Percentiles rank a stretch among this genome's conserved stretches.
phyloP scores from a whole-genome alignment of 2,329 filamentous ascomycete genomes.

The Diaporthe sp. region DNA sequence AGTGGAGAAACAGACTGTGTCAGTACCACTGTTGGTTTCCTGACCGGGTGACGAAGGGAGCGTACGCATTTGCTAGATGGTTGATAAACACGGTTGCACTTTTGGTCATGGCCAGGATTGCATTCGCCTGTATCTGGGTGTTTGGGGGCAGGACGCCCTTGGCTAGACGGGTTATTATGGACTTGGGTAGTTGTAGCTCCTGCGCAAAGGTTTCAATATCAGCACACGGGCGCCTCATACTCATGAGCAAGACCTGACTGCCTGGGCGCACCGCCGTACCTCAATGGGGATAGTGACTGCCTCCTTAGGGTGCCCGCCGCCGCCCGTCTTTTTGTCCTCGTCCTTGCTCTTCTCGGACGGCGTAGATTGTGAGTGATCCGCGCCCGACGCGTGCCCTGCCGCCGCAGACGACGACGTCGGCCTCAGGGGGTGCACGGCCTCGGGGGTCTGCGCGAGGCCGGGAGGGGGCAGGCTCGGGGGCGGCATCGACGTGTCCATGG shows the following conservation, averaged over 20 bases:
- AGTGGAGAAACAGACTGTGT: neutral
- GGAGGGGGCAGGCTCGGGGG: conserved; percentile 44
- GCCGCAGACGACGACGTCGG: conserved; percentile 46
- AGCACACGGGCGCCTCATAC: neutral
- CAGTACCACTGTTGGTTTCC: neutral
- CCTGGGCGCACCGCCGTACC: conserved; percentile 52
- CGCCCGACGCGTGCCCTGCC: conserved; percentile 29
- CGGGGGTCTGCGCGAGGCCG: conserved; percentile 38
- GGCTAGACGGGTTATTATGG: conserved; percentile 83
- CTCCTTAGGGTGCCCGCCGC: conserved; percentile 53
- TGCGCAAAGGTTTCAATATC: conserved; percentile 48
- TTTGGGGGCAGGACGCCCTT: conserved; percentile 86
- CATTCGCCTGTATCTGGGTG: conserved; percentile 87
- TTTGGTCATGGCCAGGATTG: conserved; percentile 83
- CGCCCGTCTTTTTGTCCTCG: conserved; percentile 51
- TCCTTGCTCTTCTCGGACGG: conserved; percentile 47
- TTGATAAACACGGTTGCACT: conserved; percentile 88
- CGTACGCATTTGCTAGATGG: conserved; percentile 82
- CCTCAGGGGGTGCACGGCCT: conserved; percentile 43
- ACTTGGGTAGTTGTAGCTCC: conserved; percentile 84
- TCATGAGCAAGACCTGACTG: neutral
- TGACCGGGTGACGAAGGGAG: conserved; percentile 42
- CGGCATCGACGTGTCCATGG: conserved; percentile 43
- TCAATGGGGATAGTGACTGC: conserved; percentile 69
- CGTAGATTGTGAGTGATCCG: conserved; percentile 38